Base-by-base conservation (phyloP, 495 filamentous ascomycete genomes). In the Penicillium ucsense region DNA sequence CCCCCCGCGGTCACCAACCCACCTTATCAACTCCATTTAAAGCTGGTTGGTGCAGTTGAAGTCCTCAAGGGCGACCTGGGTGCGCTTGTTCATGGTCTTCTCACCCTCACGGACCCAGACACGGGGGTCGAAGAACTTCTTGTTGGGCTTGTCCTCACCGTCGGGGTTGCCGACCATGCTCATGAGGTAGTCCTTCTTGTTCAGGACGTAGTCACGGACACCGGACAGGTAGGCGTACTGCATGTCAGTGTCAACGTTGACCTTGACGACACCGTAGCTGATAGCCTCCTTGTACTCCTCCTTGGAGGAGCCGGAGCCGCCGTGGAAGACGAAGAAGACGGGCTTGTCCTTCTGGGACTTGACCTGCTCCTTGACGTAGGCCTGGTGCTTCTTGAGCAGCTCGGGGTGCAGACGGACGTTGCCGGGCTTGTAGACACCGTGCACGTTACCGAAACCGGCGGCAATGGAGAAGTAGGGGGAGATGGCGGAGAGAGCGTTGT, bases 241-340 rank as follows among this genome's bases (percentile, higher is more conserved):
- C 71, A 76, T 73, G 52, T 74, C 68, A 30, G 92, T 97, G 70
- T 94, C 94, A 51, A 98, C 70, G 60, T 78, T 78, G 71, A 99
- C 92, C 84, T 99, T 99, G 73, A 95, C 85, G 51, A 99, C 94
- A 71, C 92, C 91, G 67, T 92, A 84, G 55, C 72, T 67, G 65
- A 97, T 96, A 55, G 90, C 91, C 57, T 87, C 79, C 43, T 64
- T 76, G 77, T 82, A 97, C 73, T 97, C 92, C 49, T 84, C 65
- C 78, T 95, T 94, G 64, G 79, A 75, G 43, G 84, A 90, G 49
- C 92, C 94, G 46, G 86, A 91, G 52, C 92, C 92, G 56, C 94
- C 94, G 76, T 99, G 92, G 82, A 99, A 99, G 66, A 99, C 92
- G 66, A 99, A 85, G 81, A 94, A 96, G 60, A 96, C 83, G 47